phyloP scores from a whole-genome alignment of 148 eudicot species.

The Rhododendron kiyosumense region DNA sequence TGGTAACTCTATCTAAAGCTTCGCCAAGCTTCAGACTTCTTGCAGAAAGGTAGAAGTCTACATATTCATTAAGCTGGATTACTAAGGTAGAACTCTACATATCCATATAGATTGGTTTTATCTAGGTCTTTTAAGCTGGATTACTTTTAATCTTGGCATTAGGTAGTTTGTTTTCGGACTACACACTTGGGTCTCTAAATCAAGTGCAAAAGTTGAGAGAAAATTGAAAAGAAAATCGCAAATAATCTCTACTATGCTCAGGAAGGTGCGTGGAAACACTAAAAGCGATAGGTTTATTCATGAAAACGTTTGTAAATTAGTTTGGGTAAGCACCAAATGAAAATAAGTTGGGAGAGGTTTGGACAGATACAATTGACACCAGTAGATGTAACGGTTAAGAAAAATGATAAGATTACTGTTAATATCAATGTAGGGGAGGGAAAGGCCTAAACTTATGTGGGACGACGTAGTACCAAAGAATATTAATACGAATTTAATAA shows the following conservation, averaged over 20 bases:
- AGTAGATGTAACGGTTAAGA: background rate
- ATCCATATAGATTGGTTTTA: background rate
- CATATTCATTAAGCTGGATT: background rate
- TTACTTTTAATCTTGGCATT: background rate
- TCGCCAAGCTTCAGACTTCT: background rate
- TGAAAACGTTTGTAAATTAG: background rate
- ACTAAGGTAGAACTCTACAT: background rate
- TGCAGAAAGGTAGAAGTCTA: background rate
- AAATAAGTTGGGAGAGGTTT: background rate
- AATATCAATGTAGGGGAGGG: background rate
- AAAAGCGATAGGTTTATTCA: background rate
- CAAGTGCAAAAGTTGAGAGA: background rate
- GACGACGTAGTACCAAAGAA: background rate
- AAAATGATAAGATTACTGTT: background rate
- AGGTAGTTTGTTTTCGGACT: background rate
- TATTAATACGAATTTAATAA: background rate
- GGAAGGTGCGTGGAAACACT: background rate
- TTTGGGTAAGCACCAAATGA: background rate
- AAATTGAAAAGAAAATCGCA: background rate
- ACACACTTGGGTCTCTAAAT: background rate
- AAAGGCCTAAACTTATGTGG: background rate
- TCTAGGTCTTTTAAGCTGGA: background rate
- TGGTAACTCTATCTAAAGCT: background rate
- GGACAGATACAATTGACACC: background rate
- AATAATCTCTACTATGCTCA: background rate